Conservation (phyloP, 2,329 filamentous ascomycete genomes). For the Colletotrichum liriopes region DNA sequence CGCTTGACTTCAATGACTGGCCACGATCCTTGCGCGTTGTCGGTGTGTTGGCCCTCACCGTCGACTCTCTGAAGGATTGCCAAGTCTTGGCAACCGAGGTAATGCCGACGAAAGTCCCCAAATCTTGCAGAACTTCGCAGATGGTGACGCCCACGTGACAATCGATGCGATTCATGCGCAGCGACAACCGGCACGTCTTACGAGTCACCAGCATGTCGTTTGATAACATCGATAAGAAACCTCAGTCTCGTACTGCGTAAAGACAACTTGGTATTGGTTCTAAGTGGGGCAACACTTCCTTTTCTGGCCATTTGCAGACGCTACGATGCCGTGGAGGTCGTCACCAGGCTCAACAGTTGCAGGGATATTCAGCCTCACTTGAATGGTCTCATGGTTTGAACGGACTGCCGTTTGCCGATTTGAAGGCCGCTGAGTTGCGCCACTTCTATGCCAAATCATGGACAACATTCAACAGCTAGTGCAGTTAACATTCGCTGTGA, state of each 20-base stretch:
- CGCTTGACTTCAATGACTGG: neutral
- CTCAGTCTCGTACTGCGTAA: no score
- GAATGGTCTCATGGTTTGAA: neutral
- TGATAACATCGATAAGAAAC: neutral
- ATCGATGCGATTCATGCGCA: neutral
- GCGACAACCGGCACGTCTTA: neutral
- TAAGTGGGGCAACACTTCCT: conserved; percentile 3
- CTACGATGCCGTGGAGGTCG: no score
- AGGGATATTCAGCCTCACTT: neutral
- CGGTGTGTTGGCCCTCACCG: neutral
- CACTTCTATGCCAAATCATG: neutral
- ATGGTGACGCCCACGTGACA: neutral
- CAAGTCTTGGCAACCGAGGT: conserved; percentile 1
- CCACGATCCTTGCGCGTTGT: neutral
- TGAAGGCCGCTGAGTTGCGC: neutral
- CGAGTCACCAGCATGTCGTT: neutral
- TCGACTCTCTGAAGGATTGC: neutral
- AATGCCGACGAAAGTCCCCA: neutral
- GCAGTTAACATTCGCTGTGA: neutral
- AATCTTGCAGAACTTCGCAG: neutral
- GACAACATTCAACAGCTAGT: neutral
- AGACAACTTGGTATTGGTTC: neutral
- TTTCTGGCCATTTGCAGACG: neutral
- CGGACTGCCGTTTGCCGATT: neutral
- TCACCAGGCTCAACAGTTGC: neutral